Evolutionary conservation across 345 rosid species (phyloP), one percentile per base, ranked within the genome.

Genomic region (Conringia planisiliqua): DNA sequence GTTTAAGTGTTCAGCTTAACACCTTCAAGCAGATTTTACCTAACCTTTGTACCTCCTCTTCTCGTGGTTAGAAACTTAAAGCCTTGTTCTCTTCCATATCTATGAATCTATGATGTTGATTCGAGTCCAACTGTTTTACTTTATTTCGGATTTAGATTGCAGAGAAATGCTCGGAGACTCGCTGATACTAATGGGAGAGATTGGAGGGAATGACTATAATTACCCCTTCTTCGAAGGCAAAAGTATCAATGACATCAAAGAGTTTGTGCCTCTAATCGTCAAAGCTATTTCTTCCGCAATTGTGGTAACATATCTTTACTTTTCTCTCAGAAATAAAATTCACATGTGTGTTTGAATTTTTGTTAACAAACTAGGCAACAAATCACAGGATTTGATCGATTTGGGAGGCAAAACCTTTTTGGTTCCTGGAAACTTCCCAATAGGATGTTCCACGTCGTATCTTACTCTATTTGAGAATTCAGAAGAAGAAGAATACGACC

Each of bases 121-220:
- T 22, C 24, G 24, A 22, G 24, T 22, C 24, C 2, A 22, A 22
- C 24, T 1, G 12, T 39, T n/a, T 18, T 12, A 14, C 3, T 22
- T 29, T 2, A 22, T 22, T 39, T 5, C 2, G 1, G 9, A 16
- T 20, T 33, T 51, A 83, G 91, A 79, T 29, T 82, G 87, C 67
- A 54, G 14, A 7, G 70, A 81, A 10, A 58, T 68, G 27, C 76
- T 85, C 1, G 29, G 64, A 7, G 70, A 57, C 29, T 81, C 89
- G 2, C 44, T 87, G 63, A 61, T 87, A 67, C 76, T 84, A 0
- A 63, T 85, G 82, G 91, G 91, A 74, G 87, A 87, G 68, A 85
- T 87, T 14, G 89, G 91, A 35, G 87, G 87, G 5, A 87, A 87
- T 2, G 88, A 87, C 63, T 83, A 82, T 67, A 76, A 77, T 26